These are phyloP conservation scores for Cenchrus fungigraminus DNA, from an alignment of 176 grass and related monocot genomes.

Conservation along the genomic window DNA sequence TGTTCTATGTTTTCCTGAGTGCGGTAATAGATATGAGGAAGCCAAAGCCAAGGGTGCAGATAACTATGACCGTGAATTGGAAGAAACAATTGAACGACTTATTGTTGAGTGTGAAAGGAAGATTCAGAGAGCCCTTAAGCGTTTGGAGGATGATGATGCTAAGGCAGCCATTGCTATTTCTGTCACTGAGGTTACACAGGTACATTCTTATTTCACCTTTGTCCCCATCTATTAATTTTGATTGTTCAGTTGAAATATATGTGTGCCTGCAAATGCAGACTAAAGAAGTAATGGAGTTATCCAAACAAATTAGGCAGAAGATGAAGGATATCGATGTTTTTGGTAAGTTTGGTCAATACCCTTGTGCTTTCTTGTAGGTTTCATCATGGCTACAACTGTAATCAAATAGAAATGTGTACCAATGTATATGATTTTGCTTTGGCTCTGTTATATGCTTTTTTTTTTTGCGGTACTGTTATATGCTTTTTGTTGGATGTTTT, in stretches of 20 bases:
- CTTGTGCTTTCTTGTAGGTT: slow-evolving; percentile 16
- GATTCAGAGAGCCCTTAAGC: slow-evolving; percentile 93
- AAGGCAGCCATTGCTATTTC: slow-evolving; percentile 98
- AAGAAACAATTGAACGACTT: slow-evolving; percentile 89
- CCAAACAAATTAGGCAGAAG: slow-evolving; percentile 97
- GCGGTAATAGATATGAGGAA: slow-evolving; percentile 84
- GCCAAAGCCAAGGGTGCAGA: slow-evolving; percentile 79
- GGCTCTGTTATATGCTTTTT: not conserved
- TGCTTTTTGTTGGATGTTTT: not conserved
- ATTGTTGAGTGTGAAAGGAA: slow-evolving; percentile 99
- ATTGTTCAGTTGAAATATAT: slow-evolving; percentile 16
- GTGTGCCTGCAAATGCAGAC: slow-evolving; percentile 56
- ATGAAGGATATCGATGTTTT: slow-evolving; percentile 80
- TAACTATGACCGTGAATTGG: slow-evolving; percentile 85
- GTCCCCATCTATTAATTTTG: slow-evolving; percentile 15
- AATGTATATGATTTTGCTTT: not conserved
- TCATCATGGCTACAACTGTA: not conserved
- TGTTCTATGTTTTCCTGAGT: slow-evolving; percentile 58
- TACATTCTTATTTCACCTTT: slow-evolving; percentile 43
- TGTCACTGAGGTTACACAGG: slow-evolving; percentile 84
- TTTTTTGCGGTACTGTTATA: no score
- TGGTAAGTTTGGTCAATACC: slow-evolving; percentile 55
- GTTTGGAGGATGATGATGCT: slow-evolving; percentile 84
- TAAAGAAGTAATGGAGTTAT: slow-evolving; percentile 73
- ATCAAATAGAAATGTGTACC: not conserved